A percentile compares a stretch with the other conserved stretches of the same genome.
Evolutionary conservation across 805 yeast genomes (phyloP).

Genomic region (Clavispora asparagi): DNA sequence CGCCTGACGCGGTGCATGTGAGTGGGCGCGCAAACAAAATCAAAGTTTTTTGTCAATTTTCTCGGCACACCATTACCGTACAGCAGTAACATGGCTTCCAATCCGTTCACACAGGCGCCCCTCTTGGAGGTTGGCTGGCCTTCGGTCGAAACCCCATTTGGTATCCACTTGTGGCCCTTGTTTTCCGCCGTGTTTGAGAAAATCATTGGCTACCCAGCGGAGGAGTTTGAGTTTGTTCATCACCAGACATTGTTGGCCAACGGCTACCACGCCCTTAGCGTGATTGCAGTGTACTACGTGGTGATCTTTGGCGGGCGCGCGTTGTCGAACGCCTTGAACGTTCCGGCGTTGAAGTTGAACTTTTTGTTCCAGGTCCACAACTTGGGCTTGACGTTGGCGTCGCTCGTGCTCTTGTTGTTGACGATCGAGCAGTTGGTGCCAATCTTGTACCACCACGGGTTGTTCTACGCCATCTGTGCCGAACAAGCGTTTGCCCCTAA

Average conservation of each 20-base stretch:
- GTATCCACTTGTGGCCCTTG: constrained; percentile 63
- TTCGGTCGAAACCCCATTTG: constrained; percentile 45
- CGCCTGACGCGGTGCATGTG: not conserved
- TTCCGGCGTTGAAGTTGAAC: constrained; percentile 70
- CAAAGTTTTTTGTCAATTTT: not conserved
- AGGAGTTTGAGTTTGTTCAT: constrained; percentile 61
- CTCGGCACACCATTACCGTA: not conserved
- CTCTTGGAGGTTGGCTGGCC: constrained; percentile 28
- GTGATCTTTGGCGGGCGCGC: constrained; percentile 66
- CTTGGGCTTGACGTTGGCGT: constrained; percentile 62
- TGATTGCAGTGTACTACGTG: constrained; percentile 36
- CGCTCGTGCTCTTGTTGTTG: constrained; percentile 61
- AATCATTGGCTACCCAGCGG: constrained; percentile 53
- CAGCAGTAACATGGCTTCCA: not conserved
- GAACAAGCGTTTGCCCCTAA: constrained; percentile 75
- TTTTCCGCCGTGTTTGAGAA: constrained; percentile 46
- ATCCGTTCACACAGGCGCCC: constrained; percentile 7
- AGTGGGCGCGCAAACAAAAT: not conserved
- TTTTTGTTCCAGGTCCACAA: constrained; percentile 82
- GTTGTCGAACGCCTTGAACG: constrained; percentile 44
- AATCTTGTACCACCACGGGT: constrained; percentile 64
- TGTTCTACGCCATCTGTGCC: constrained; percentile 80
- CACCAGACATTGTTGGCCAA: constrained; percentile 66
- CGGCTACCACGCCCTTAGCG: constrained; percentile 46
- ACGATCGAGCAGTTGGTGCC: constrained; percentile 84